phyloP scores from a whole-genome alignment of 2,329 filamentous ascomycete species.

The Claviceps maximensis region DNA sequence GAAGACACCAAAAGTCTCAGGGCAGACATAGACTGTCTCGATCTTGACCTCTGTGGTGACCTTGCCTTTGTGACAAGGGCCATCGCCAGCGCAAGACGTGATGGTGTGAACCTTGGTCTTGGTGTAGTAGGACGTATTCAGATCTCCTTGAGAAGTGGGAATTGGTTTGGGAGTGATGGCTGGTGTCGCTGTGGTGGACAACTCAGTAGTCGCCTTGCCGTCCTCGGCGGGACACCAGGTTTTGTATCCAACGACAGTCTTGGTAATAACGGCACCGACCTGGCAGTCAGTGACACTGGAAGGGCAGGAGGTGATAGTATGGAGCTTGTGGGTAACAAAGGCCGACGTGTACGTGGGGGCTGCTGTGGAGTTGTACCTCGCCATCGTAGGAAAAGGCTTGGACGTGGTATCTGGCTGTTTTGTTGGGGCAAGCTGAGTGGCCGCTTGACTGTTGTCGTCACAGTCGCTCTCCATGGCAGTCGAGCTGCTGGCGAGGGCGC shows the following conservation, averaged over 20 bases:
- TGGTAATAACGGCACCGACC: slow-evolving; percentile 17
- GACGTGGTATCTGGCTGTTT: slow-evolving; percentile 6
- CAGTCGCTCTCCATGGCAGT: neutral
- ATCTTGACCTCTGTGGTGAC: slow-evolving; percentile 14
- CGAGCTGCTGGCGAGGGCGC: neutral
- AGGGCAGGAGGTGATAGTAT: slow-evolving; percentile 21
- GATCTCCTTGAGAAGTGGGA: slow-evolving; percentile 5
- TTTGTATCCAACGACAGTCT: slow-evolving; percentile 16
- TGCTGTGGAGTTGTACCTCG: slow-evolving; percentile 10
- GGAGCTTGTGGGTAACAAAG: slow-evolving; percentile 15
- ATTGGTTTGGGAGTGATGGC: neutral
- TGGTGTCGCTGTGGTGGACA: neutral
- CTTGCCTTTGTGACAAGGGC: slow-evolving; percentile 11
- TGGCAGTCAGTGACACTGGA: slow-evolving; percentile 16
- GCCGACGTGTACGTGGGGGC: slow-evolving; percentile 14
- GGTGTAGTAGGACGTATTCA: slow-evolving; percentile 30
- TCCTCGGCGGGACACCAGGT: slow-evolving; percentile 23
- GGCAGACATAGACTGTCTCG: slow-evolving; percentile 10
- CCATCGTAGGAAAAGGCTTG: slow-evolving; percentile 3
- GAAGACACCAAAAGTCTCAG: slow-evolving; percentile 15
- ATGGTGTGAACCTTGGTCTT: slow-evolving; percentile 42
- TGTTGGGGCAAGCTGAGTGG: slow-evolving; percentile 1
- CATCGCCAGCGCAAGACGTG: slow-evolving; percentile 41
- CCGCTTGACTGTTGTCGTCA: neutral
- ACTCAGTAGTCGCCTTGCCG: neutral